Base-by-base conservation (phyloP, 331 rosid species). In the Pyrus hybrid region DNA sequence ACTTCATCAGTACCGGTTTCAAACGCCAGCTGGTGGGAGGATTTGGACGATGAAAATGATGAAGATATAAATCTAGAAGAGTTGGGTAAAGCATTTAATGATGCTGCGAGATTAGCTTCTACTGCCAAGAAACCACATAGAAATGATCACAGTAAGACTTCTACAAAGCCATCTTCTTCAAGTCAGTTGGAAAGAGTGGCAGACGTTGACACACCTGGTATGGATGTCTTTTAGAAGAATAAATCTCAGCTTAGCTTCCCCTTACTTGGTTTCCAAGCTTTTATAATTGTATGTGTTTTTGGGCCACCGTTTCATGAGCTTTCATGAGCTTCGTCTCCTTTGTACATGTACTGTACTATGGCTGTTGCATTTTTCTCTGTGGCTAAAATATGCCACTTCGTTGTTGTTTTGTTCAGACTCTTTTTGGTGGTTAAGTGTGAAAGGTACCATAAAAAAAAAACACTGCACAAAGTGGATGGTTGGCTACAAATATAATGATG, bases 61-160 rank as follows among this genome's bases (percentile, higher is more conserved):
- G 84, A 70, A n/a, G 90, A 84, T 17, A 53, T 91, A 72, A 89
- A 88, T 86, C 86, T 93, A 20, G 91, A 86, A 66, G 88, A 83
- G 77, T 79, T 93, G 67, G 79, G 83, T 32, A 87, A 68, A 65
- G 96, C 96, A 43, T 84, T 93, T 33, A 77, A 73, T 21, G 86
- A 81, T 41, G 91, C 88, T 56, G 91, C 86, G 7, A 80, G 76
- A 37, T 41, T 70, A 13, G 91, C 89, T 80, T 86, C 94, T 72
- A 73, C 71, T 57, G 71, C 86, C 62, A 88, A 80, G 79, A 66
- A 63, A 82, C 45, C 80, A 17, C 83, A 54, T 26, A 73, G 63
- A 2, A 81, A 56, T 32, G 77, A 57, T 23, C 66, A 71, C 29
- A 7, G 66, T 2, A 33, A 73, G 83, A 75, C 73, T 73, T 43